Percentiles rank a stretch among this genome's conserved stretches.
Conservation (phyloP, 768 basidiomycete genomes). For the Tricholoma bakamatsutake region DNA sequence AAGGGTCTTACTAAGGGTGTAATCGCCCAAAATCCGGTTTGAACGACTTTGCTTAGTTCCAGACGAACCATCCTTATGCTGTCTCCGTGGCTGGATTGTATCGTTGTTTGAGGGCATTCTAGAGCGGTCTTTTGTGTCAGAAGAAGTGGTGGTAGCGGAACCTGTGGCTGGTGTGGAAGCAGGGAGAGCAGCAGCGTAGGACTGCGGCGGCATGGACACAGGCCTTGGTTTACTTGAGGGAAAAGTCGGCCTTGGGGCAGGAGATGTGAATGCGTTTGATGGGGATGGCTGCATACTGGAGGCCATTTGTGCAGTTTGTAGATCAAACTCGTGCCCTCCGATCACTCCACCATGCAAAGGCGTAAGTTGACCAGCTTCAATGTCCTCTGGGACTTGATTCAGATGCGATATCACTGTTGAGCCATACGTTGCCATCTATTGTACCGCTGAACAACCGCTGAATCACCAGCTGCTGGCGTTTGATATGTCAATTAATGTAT, state of each 20-base stretch:
- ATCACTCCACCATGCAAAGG: constrained; percentile 52
- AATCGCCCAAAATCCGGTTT: constrained; percentile 80
- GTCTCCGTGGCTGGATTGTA: constrained; percentile 20
- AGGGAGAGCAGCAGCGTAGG: constrained; percentile 21
- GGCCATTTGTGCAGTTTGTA: constrained; percentile 39
- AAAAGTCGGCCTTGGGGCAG: constrained; percentile 16
- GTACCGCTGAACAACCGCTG: neutral
- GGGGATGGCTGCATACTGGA: constrained; percentile 18
- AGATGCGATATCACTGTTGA: constrained; percentile 41
- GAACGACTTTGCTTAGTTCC: constrained; percentile 29
- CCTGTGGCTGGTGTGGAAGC: constrained; percentile 6
- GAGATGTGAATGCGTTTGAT: constrained; percentile 11
- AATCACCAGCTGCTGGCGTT: neutral
- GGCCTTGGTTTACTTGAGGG: constrained; percentile 49
- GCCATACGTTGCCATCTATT: constrained; percentile 41
- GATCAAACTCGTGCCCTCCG: constrained; percentile 61
- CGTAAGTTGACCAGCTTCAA: constrained; percentile 30
- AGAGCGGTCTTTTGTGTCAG: constrained; percentile 30
- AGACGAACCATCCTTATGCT: constrained; percentile 22
- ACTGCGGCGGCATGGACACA: constrained; percentile 71
- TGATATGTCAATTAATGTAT: constrained; percentile 2
- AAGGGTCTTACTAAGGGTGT: constrained; percentile 92
- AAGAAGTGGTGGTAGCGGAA: constrained; percentile 22
- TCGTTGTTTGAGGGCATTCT: constrained; percentile 13
- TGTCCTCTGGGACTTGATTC: constrained; percentile 47